Evolutionary conservation across 805 yeast genomes (phyloP).

Genomic region (Crinitomyces ghanaensis): DNA sequence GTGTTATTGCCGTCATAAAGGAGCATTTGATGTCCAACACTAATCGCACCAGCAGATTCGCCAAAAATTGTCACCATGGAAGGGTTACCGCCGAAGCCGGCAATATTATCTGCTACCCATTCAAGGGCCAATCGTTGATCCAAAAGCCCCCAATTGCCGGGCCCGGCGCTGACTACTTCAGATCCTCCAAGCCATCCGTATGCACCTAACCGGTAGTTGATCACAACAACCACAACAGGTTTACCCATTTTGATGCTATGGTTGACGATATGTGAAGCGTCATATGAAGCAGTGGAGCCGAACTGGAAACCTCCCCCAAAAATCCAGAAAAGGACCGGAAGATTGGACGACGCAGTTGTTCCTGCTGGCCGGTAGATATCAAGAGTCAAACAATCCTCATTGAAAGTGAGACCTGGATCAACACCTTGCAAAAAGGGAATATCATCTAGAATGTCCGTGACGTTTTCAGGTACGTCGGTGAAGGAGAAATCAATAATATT

Average conservation of each 20-base stretch:
- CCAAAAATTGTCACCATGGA: constrained; percentile 27
- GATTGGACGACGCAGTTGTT: constrained; percentile 3
- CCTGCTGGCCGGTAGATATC: constrained; percentile 19
- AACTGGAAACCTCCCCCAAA: constrained; percentile 26
- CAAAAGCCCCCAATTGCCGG: constrained; percentile 26
- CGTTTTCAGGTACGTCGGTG: neutral
- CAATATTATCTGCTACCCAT: constrained; percentile 28
- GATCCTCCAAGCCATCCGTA: constrained; percentile 27
- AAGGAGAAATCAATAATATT: neutral
- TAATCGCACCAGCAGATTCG: constrained; percentile 28
- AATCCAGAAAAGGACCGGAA: constrained; percentile 24
- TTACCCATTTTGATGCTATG: constrained; percentile 4
- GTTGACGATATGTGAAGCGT: constrained; percentile 14
- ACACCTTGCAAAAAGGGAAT: neutral
- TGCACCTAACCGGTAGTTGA: constrained; percentile 27
- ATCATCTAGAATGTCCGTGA: neutral
- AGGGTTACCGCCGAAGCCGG: constrained; percentile 28
- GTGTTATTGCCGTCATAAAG: constrained; percentile 8
- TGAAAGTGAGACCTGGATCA: constrained; percentile 1
- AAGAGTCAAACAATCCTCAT: constrained; percentile 22
- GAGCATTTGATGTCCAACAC: constrained; percentile 10
- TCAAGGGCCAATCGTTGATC: constrained; percentile 29
- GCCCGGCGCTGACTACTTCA: constrained; percentile 16
- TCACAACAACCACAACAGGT: constrained; percentile 19
- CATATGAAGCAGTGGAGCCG: constrained; percentile 19